phyloP scores from a whole-genome alignment of 2,329 filamentous ascomycete species.

The Exophiala bonariae region DNA sequence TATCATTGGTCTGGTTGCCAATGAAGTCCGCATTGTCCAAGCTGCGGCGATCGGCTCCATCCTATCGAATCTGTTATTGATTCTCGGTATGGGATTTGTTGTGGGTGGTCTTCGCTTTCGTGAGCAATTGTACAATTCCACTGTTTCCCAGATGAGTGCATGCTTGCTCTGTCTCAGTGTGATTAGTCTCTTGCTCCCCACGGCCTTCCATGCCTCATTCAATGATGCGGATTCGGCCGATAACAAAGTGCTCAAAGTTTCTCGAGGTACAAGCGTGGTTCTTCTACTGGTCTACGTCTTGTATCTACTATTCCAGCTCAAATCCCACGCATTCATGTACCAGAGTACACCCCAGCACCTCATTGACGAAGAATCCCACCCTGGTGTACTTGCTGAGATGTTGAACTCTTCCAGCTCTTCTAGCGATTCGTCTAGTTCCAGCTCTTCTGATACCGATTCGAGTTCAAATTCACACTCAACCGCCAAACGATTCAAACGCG shows the following conservation, averaged over 20 bases:
- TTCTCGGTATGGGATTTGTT: slow-evolving; percentile 89
- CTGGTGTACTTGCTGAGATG: slow-evolving; percentile 79
- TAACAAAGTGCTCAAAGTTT: slow-evolving; percentile 74
- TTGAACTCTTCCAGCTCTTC: slow-evolving; percentile 69
- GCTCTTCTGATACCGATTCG: slow-evolving; percentile 65
- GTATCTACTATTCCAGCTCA: slow-evolving; percentile 87
- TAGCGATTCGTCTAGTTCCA: slow-evolving; percentile 52
- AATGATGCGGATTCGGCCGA: slow-evolving; percentile 63
- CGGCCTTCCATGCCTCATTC: slow-evolving; percentile 90
- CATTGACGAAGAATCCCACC: slow-evolving; percentile 86
- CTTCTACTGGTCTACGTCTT: slow-evolving; percentile 78
- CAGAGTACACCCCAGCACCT: slow-evolving; percentile 89
- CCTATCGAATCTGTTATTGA: slow-evolving; percentile 81
- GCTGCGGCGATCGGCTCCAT: slow-evolving; percentile 88
- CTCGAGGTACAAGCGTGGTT: slow-evolving; percentile 83
- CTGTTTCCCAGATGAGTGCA: slow-evolving; percentile 93
- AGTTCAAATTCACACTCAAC: slow-evolving; percentile 70
- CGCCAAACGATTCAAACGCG: slow-evolving; percentile 72
- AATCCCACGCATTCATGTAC: slow-evolving; percentile 89
- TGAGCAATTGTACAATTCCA: slow-evolving; percentile 95
- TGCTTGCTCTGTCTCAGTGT: slow-evolving; percentile 88
- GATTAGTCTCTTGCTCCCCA: slow-evolving; percentile 83
- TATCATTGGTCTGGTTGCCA: slow-evolving; percentile 74
- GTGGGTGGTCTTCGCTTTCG: slow-evolving; percentile 81
- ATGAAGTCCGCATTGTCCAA: slow-evolving; percentile 88